Conservation (phyloP, 2,329 filamentous ascomycete species). For the Verticillium isaacii region DNA sequence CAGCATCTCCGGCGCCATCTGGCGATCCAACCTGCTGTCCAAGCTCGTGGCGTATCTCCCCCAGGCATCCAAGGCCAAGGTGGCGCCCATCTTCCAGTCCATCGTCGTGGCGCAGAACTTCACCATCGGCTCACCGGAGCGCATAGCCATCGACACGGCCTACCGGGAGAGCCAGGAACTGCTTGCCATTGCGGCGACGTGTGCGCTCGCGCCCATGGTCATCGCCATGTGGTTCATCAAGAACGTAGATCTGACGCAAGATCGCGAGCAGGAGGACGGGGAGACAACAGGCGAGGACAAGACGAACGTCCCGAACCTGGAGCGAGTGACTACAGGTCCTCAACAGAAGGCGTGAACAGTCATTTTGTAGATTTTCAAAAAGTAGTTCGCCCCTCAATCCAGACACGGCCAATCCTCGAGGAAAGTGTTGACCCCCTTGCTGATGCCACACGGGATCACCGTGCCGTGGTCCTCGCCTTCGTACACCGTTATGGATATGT, state of each 20-base stretch:
- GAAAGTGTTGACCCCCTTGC: constrained; percentile 14
- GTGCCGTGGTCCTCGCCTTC: constrained; percentile 25
- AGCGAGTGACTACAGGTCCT: background rate
- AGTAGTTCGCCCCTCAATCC: background rate
- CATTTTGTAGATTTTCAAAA: background rate
- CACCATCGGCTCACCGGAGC: constrained; percentile 12
- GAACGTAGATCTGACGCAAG: constrained; percentile 7
- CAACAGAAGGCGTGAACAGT: background rate
- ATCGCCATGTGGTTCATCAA: constrained; percentile 14
- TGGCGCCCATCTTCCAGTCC: constrained; percentile 17
- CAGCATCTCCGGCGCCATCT: constrained; percentile 31
- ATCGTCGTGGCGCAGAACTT: constrained; percentile 18
- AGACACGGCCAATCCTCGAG: constrained; percentile 12
- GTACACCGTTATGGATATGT: constrained; percentile 16
- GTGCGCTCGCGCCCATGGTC: constrained; percentile 8
- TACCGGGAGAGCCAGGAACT: constrained; percentile 21
- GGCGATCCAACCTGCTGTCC: constrained; percentile 21
- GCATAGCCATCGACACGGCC: constrained; percentile 17
- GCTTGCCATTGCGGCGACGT: constrained; percentile 18
- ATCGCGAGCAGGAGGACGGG: too few relatives aligned
- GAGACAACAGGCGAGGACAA: too few relatives aligned
- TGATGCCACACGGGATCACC: constrained; percentile 21
- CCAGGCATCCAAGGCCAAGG: constrained; percentile 9
- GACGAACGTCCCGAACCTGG: too few relatives aligned
- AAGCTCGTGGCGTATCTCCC: constrained; percentile 21